Evolutionary conservation across 225 moss, liverwort and hornwort species (phyloP).

Genomic region (Neckera pumila): DNA sequence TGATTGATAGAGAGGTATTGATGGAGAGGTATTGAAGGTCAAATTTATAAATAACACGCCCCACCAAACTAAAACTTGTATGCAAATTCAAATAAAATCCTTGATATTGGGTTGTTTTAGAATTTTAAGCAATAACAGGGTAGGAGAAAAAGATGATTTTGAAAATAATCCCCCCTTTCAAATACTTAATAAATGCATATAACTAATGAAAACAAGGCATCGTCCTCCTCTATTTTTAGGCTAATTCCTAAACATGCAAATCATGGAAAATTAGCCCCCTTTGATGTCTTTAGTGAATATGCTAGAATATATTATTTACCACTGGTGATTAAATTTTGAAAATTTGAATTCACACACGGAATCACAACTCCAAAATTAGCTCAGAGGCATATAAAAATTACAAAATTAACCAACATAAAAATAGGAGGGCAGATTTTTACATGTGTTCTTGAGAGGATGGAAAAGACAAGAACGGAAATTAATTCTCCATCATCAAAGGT

Average conservation of each 20-base stretch:
- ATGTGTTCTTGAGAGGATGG: rapidly evolving
- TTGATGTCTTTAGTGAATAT: rapidly evolving
- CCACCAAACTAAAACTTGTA: neutral
- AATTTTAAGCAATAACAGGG: neutral
- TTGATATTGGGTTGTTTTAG: neutral
- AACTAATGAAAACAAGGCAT: neutral
- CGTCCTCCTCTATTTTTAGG: rapidly evolving
- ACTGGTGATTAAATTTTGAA: neutral
- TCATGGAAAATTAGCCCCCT: neutral
- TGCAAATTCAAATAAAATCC: neutral
- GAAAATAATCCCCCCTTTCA: rapidly evolving
- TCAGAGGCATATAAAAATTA: neutral
- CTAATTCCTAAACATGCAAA: neutral
- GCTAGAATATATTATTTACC: neutral
- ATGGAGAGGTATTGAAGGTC: neutral
- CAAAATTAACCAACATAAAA: rapidly evolving
- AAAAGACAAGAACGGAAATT: rapidly evolving
- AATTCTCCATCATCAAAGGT: neutral
- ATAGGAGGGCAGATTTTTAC: neutral
- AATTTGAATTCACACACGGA: neutral
- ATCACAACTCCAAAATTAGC: rapidly evolving
- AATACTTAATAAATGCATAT: rapidly evolving
- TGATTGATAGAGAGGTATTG: no score
- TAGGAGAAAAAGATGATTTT: neutral
- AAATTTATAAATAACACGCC: neutral